Evolutionary conservation across 2,329 filamentous ascomycete genomes (phyloP).

Genomic region (Didymella pomorum): DNA sequence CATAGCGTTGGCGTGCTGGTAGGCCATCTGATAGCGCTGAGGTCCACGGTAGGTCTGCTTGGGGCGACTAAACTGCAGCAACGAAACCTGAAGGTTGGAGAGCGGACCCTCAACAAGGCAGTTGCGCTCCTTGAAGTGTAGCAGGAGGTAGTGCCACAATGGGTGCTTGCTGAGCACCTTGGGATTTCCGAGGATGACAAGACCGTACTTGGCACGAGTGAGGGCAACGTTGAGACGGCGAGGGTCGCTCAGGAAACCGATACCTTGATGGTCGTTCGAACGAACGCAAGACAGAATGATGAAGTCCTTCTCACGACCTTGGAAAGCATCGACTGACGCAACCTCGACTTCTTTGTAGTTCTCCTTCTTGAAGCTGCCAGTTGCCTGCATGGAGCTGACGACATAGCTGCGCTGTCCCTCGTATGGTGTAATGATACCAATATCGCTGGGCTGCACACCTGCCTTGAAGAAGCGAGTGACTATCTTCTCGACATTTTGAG

Average conservation of each 20-base stretch:
- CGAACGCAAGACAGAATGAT: conserved; percentile 97
- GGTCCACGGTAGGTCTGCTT: conserved; percentile 91
- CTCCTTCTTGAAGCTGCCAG: conserved; percentile 97
- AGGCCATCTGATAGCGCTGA: conserved; percentile 84
- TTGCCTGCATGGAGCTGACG: conserved; percentile 99
- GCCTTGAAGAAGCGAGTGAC: conserved; percentile 99
- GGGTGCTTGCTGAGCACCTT: conserved; percentile 98
- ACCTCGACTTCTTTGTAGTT: conserved; percentile 99
- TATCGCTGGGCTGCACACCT: conserved; percentile 89
- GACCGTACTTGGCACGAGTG: conserved; percentile 94
- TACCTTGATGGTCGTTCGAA: conserved; percentile 98
- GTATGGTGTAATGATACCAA: conserved; percentile 98
- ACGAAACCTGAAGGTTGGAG: conserved; percentile 92
- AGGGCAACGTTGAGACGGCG: conserved; percentile 96
- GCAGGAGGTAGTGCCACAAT: conserved; percentile 92
- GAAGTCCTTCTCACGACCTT: conserved; percentile 98
- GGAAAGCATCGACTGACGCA: conserved; percentile 97
- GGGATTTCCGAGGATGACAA: conserved; percentile 96
- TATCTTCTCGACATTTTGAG: conserved; percentile 97
- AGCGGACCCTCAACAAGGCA: conserved; percentile 95
- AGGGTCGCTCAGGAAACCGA: conserved; percentile 97
- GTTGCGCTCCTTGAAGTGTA: conserved; percentile 96
- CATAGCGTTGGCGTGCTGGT: conserved; percentile 70
- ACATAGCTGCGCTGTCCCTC: conserved; percentile 98
- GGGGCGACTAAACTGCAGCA: conserved; percentile 92